Base-by-base conservation (phyloP, 257 asterid species). In the Scutellaria galericulata region DNA sequence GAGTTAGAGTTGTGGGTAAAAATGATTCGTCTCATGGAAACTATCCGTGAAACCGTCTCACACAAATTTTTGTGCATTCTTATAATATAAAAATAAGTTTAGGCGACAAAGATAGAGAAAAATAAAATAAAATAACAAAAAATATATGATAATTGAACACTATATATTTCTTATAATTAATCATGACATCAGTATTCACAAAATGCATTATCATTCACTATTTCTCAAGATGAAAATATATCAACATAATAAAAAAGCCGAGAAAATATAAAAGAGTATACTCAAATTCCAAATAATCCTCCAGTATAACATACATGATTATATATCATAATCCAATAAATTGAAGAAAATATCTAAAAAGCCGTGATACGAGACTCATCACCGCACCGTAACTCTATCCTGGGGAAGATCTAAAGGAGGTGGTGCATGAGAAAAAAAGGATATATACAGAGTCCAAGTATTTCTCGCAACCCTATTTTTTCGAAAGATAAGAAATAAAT, bases 401-500 rank as follows among this genome's bases (percentile, higher is more conserved):
- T 44, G 22, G 12, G 12, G 8, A 41, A 44, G 8, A 42, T 41
- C 24, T 5, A 52, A 27, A 55, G 39, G 13, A 39, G 12, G 3
- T 9, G 44, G 20, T 66, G 75, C 75, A 78, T 67, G 75, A 51
- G 62, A 22, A 22, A 15, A 13, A 40, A 39, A 24, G 27, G 40
- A 20, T 6, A 18, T 18, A 18, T 18, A 51, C 41, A 75, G 8
- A 65, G 27, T 52, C 67, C 63, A 53, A 71, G n/a, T 62, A 39
- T 18, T 55, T 27, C 42, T 44, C 60, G 15, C 53, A 15, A 10
- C 77, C 66, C 82, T 58, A 48, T 60, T 52, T 60, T 67, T 7
- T 44, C 72, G 44, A 47, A 31, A n/a, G 52, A 45, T 50, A 60
- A 52, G 47, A 35, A 66, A 14, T 4, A 6, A 11, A 41, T 20